These are phyloP conservation scores for Arabidopsis lyrata DNA, from an alignment of 441 rosid genomes.

Conservation along the genomic window DNA sequence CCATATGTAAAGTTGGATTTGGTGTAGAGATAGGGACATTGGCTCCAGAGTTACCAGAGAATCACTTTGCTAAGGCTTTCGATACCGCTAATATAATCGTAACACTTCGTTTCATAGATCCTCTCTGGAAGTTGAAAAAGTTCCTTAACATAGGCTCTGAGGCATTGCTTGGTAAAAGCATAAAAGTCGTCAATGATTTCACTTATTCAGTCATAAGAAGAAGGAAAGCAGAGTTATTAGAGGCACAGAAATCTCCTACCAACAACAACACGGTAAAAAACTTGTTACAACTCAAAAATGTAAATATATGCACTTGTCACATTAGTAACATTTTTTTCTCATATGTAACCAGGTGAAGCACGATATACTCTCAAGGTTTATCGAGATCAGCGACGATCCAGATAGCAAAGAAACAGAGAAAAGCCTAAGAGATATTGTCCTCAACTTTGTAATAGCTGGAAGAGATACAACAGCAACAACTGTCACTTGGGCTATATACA, in stretches of 20 bases:
- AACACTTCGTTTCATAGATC: conserved; percentile 90
- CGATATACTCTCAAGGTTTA: conserved; percentile 84
- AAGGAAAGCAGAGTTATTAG: conserved; percentile 77
- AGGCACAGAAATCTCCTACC: conserved; percentile 43
- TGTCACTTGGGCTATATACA: conserved; percentile 89
- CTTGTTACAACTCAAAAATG: conserved; percentile 21
- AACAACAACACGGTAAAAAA: conserved; percentile 59
- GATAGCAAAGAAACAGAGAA: conserved; percentile 74
- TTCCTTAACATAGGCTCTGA: conserved; percentile 83
- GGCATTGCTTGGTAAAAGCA: conserved; percentile 84
- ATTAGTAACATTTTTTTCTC: conserved; percentile 10
- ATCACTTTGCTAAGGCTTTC: conserved; percentile 80
- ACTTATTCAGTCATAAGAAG: conserved; percentile 83
- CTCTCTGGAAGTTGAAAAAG: conserved; percentile 83
- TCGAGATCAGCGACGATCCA: conserved; percentile 76
- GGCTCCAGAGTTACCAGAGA: conserved; percentile 76
- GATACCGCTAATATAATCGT: conserved; percentile 86
- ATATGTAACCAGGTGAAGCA: conserved; percentile 63
- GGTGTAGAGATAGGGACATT: conserved; percentile 93
- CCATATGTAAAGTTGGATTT: conserved; percentile 95
- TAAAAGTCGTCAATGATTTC: conserved; percentile 79
- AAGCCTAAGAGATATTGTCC: conserved; percentile 87
- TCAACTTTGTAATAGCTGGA: conserved; percentile 94
- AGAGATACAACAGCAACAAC: conserved; percentile 97
- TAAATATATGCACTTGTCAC: conserved; percentile 4